A percentile compares a stretch with the other conserved stretches of the same genome.
Conservation (phyloP, 495 filamentous ascomycete species). For the Lasiosphaeria ovina region DNA sequence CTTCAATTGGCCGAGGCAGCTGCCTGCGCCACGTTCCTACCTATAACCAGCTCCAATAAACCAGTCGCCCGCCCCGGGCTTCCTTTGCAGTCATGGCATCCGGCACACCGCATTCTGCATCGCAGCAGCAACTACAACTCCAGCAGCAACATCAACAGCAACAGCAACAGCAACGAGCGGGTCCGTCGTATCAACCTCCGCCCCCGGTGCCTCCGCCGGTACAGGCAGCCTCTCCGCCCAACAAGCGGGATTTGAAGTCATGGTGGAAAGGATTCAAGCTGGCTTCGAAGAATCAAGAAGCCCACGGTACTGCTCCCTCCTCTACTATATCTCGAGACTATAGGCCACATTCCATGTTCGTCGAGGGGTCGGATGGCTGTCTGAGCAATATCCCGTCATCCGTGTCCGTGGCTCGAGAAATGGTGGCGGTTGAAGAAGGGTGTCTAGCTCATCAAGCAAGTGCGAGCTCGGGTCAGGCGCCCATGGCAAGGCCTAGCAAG, state of each 20-base stretch:
- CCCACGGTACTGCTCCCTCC: conserved; percentile 60
- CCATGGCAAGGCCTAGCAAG: conserved; percentile 11
- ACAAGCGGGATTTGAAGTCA: conserved; percentile 75
- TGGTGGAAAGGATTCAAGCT: conserved; percentile 93
- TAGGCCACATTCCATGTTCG: conserved; percentile 17
- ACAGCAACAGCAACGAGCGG: conserved; percentile 16
- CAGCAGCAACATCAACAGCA: conserved; percentile 18
- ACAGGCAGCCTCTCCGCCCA: conserved; percentile 57
- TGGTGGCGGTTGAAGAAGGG: conserved; percentile 15
- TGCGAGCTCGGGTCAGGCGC: conserved; percentile 26
- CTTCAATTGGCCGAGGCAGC: too few relatives aligned
- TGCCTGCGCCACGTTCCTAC: too few relatives aligned
- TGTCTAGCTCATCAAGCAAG: conserved; percentile 28
- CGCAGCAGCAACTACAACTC: conserved; percentile 24
- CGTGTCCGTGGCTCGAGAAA: conserved; percentile 16
- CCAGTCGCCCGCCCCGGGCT: conserved; percentile 19
- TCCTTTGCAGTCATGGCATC: conserved; percentile 35
- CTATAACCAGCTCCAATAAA: neutral
- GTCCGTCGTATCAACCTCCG: conserved; percentile 16
- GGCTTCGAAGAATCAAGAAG: conserved; percentile 69
- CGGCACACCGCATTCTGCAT: conserved; percentile 22
- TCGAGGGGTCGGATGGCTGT: conserved; percentile 23
- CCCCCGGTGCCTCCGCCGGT: conserved; percentile 20
- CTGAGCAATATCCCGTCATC: conserved; percentile 18
- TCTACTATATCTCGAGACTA: conserved; percentile 18